Percentiles rank a stretch among this genome's conserved stretches.
Conservation (phyloP, 345 rosid genomes). For the Eucalyptus marginata region DNA sequence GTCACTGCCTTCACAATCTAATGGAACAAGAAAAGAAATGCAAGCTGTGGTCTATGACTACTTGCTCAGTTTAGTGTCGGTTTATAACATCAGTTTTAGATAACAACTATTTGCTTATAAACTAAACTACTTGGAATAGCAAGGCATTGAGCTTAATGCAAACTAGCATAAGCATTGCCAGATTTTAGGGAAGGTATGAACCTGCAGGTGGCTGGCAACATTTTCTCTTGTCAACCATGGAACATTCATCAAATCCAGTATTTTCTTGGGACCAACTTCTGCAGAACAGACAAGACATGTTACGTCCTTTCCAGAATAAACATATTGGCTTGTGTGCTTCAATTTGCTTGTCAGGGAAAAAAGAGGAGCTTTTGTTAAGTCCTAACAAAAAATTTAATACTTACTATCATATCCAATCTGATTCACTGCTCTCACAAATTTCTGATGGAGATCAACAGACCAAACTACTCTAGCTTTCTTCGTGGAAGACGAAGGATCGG, state of each 20-base stretch:
- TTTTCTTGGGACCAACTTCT: conserved; percentile 96
- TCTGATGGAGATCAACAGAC: conserved; percentile 89
- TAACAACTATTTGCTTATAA: neutral
- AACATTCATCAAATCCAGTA: conserved; percentile 90
- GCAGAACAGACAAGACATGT: neutral
- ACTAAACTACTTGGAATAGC: neutral
- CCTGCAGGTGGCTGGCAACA: conserved; percentile 95
- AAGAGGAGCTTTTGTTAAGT: neutral
- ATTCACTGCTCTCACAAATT: conserved; percentile 91
- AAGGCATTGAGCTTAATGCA: neutral
- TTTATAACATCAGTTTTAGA: neutral
- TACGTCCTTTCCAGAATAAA: neutral
- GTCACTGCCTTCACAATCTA: neutral
- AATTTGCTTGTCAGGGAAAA: neutral
- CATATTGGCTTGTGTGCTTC: neutral
- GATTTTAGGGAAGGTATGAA: conserved; percentile 2
- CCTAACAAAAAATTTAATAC: conserved; percentile 1
- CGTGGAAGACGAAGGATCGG: conserved; percentile 26
- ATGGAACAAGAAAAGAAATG: neutral
- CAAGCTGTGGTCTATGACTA: neutral
- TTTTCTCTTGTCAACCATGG: conserved; percentile 93
- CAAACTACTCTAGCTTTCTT: conserved; percentile 95
- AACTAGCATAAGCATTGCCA: neutral
- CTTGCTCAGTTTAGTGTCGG: neutral
- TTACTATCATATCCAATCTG: conserved; percentile 90